Evolutionary conservation across 805 yeast genomes (phyloP), one percentile per base, ranked within the genome.

Genomic region (Lachancea nothofagi): DNA sequence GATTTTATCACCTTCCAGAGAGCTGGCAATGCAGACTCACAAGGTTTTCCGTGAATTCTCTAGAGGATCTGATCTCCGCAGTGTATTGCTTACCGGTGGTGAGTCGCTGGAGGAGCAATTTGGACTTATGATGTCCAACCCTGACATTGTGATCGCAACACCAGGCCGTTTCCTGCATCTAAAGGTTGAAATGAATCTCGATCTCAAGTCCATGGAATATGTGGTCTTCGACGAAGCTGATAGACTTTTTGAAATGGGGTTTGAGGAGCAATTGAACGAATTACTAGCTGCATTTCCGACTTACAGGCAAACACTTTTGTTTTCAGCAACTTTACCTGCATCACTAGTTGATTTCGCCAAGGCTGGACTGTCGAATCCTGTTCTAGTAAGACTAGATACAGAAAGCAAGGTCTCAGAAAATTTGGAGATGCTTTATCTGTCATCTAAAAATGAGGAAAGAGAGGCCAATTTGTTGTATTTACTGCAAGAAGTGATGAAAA

Each of bases 61-160:
- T 12, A 76, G 70, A 43, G 95, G 94, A 5, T 78, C 95, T 0
- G 94, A 87, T 54, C 70, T 93, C 48, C 75, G 96, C 51, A 70
- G 86, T 13, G 77, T 83, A 10, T 70, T 89, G 36, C 67, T 93
- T 22, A 90, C 94, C 42, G 99, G 99, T 67, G 99, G 99, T 69
- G 99, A 93, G 57, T 85, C 96, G n/a, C 68, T 93, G 54, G 98
- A 93, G 57, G 97, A 90, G 41, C 98, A 93, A 66, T 93, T 93
- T 59, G 71, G 84, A 17, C 78, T 85, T 59, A 86, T 93, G 94
- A 80, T 89, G 84, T 64, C 80, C 41, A 87, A 88, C 55, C 99
- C 99, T 0, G 99, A 93, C 67, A 80, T 94, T 25, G 74, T 93
- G 28, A 81, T 93, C 43, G 97, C 97, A 15, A 93, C 98, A 0